Evolutionary conservation across 2,329 filamentous ascomycete species (phyloP).

Genomic region (Fusarium tjaetaba): DNA sequence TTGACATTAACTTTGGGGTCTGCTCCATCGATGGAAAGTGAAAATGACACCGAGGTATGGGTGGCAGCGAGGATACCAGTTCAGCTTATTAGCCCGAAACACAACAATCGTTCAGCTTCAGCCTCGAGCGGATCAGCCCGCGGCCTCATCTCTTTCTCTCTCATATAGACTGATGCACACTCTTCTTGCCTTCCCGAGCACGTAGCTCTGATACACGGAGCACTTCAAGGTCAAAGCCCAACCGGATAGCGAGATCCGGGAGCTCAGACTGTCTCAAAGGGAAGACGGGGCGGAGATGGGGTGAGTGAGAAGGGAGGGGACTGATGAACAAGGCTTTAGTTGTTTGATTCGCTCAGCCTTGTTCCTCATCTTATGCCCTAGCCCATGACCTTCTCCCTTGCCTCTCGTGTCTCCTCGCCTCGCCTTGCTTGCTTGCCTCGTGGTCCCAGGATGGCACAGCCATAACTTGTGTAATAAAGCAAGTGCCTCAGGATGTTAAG

Average conservation of each 20-base stretch:
- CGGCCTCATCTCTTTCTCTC: slow-evolving; percentile 13
- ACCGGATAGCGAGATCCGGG: slow-evolving; percentile 33
- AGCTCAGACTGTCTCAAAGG: slow-evolving; percentile 30
- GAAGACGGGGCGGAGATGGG: slow-evolving; percentile 24
- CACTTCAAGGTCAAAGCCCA: slow-evolving; percentile 31
- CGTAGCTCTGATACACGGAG: slow-evolving; percentile 25
- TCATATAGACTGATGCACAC: not conserved
- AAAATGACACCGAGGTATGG: slow-evolving; percentile 28
- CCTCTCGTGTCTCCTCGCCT: slow-evolving; percentile 34
- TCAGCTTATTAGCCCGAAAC: slow-evolving; percentile 29
- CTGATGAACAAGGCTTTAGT: slow-evolving; percentile 34
- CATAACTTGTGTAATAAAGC: slow-evolving; percentile 23
- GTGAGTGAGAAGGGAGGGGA: slow-evolving; percentile 27
- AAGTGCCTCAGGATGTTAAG: slow-evolving; percentile 20
- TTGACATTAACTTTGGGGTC: slow-evolving; percentile 16
- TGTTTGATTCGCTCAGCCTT: slow-evolving; percentile 42
- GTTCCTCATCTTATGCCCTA: slow-evolving; percentile 27
- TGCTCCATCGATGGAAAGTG: slow-evolving; percentile 17
- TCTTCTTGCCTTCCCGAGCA: slow-evolving; percentile 11
- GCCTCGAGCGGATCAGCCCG: slow-evolving; percentile 31
- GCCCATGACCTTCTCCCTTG: slow-evolving; percentile 21
- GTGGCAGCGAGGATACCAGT: slow-evolving; percentile 22
- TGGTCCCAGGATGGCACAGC: slow-evolving; percentile 38
- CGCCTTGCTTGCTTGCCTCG: slow-evolving; percentile 37
- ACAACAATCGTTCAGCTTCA: slow-evolving; percentile 36